phyloP scores from a whole-genome alignment of 2,329 filamentous ascomycete genomes.

The Diaporthe sp. region DNA sequence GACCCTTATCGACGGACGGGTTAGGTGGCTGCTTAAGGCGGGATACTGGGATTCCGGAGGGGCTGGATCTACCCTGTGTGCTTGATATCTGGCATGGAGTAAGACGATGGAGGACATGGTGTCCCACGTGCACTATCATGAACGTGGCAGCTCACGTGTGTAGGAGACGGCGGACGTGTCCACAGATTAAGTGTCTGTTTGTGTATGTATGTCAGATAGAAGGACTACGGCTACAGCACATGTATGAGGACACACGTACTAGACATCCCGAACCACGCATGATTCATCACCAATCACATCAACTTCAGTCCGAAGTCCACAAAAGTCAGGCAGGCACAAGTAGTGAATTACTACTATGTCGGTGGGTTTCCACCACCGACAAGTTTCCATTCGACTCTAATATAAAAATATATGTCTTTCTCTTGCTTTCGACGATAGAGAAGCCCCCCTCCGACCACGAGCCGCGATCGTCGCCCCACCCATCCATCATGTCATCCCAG shows the following conservation, averaged over 20 bases:
- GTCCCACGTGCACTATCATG: too few relatives aligned
- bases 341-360: background rate
- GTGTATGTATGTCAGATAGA: background rate
- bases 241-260: background rate
- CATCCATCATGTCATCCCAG: background rate
- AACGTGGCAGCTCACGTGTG: background rate
- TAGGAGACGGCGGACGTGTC: background rate
- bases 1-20: background rate
- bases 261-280: background rate
- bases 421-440: background rate
- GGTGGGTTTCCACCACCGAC: background rate
- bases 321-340: background rate
- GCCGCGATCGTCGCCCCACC: background rate
- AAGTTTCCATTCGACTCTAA: background rate
- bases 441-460: background rate
- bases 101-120: background rate
- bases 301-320: background rate
- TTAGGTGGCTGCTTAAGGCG: background rate
- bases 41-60: background rate
- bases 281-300: background rate
- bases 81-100: background rate
- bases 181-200: background rate
- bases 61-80: background rate
- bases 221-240: background rate
- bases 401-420: background rate